Evolutionary conservation across 441 rosid species (phyloP), one percentile per base, ranked within the genome.

Genomic region (Eruca vesicaria): DNA sequence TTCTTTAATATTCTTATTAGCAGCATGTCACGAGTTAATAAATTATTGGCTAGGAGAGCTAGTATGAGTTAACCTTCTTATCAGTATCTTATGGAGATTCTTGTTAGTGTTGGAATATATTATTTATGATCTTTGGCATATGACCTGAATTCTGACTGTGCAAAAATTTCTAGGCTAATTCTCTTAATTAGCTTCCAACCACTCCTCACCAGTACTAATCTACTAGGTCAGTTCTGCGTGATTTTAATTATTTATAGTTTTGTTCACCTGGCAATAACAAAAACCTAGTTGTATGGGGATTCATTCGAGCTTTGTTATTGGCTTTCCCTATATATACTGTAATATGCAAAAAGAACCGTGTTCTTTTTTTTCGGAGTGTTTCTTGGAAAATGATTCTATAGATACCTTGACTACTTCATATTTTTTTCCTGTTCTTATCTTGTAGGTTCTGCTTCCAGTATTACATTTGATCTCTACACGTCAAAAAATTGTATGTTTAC

Each of bases 401-500:
- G 59, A 55, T 41, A 21, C 65, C 52, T 62, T 31, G 59, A 41
- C 19, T 28, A 61, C 45, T 60, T 8, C 21, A 23, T 38, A 16
- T 41, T 36, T 20, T 11, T 33, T 11, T 35, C 5, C 12, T 18
- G 5, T 52, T 52, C 26, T 52, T 18, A 5, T 28, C 16, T 69
- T 55, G 29, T 31, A 33, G 15, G 66, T 9, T 77, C 33, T 35
- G 35, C 43, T 20, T 60, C 38, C 64, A 36, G 26, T 41, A 12
- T 52, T 33, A 28, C 63, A 12, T 59, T 59, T 35, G 21, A 36
- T 66, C 14, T 50, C 57, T 36, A 2, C 57, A 3, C 5, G 45
- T 31, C 55, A 9, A 10, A 2, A 55, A 14, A 56, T 33, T 73
- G 38, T 68, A 55, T 41, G 10, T 21, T 73, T 35, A 75, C 71